Conservation (phyloP, 2,329 filamentous ascomycete species). For the Arthrinium phaeospermum region DNA sequence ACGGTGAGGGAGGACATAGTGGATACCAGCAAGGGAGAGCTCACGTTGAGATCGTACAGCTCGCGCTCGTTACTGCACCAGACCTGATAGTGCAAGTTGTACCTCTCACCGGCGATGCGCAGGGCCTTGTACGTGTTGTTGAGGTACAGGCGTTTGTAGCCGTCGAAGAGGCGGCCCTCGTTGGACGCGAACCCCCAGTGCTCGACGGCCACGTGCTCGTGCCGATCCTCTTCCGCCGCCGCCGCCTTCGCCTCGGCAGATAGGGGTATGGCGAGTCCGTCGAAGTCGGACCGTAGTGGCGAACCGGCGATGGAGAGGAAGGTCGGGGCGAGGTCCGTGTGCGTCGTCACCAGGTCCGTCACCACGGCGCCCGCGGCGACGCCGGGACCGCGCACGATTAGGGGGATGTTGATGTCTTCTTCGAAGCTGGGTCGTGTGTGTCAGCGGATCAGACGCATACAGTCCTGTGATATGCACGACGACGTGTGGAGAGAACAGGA, state of each 20-base stretch:
- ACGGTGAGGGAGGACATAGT: not conserved
- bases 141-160: not conserved
- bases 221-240: conserved; percentile 22
- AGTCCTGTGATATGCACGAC: too few species aligned
- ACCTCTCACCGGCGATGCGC: conserved; percentile 56
- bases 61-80: conserved; percentile 74
- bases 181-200: conserved; percentile 50
- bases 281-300: conserved; percentile 51
- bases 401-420: conserved; percentile 64
- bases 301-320: conserved; percentile 49
- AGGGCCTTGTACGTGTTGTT: conserved; percentile 68
- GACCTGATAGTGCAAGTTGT: conserved; percentile 69
- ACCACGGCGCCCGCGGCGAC: conserved; percentile 47
- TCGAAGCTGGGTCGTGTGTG: conserved; percentile 48
- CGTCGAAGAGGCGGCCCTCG: conserved; percentile 19
- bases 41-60: conserved; percentile 61
- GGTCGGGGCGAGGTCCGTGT: conserved; percentile 62
- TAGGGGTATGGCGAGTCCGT: conserved; percentile 56
- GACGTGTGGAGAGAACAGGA: not conserved
- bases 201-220: conserved; percentile 59
- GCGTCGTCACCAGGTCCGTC: conserved; percentile 55
- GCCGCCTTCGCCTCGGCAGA: conserved; percentile 23
- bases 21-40: not conserved
- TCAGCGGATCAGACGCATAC: conserved; percentile 44
- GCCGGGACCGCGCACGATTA: conserved; percentile 66